Conservation (phyloP, 495 filamentous ascomycete genomes). For the Saxophila tyrrhenica region DNA sequence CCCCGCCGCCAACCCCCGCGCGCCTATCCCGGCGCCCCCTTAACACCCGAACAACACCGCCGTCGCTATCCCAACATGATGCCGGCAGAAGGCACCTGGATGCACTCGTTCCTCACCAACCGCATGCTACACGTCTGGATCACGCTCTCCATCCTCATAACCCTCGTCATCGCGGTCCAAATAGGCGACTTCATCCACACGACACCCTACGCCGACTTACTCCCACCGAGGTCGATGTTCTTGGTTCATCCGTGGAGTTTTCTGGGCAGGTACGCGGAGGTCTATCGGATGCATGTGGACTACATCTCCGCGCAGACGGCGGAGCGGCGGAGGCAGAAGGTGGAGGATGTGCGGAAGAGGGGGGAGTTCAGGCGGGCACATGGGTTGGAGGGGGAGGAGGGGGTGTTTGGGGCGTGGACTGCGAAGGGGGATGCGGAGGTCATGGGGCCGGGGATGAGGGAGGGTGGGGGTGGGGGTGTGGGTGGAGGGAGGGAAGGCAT, state of each 20-base stretch:
- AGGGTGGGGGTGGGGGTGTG: conserved; percentile 23
- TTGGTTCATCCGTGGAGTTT: conserved; percentile 53
- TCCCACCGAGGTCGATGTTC: conserved; percentile 51
- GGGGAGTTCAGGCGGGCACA: conserved; percentile 69
- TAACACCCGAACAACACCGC: conserved; percentile 27
- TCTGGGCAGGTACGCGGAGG: conserved; percentile 44
- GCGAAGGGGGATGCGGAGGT: conserved; percentile 15
- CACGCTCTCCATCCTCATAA: conserved; percentile 58
- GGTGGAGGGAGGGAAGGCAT: conserved; percentile 30
- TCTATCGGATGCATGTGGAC: conserved; percentile 58
- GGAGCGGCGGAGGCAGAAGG: conserved; percentile 51
- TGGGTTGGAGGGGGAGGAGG: conserved; percentile 51
- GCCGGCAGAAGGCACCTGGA: conserved; percentile 60
- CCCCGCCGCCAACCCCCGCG: conserved; percentile 28
- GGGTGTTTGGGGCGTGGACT: conserved; percentile 33
- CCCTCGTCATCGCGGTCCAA: conserved; percentile 57
- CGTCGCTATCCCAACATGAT: conserved; percentile 74
- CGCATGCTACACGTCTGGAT: conserved; percentile 65
- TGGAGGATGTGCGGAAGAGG: conserved; percentile 74
- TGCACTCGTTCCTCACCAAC: conserved; percentile 64
- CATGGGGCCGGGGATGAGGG: conserved; percentile 10
- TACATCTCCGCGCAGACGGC: conserved; percentile 49
- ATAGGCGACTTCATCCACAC: conserved; percentile 55
- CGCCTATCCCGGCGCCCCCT: conserved; percentile 51
- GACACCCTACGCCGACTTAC: conserved; percentile 60